Evolutionary conservation across 2,329 filamentous ascomycete genomes (phyloP), one percentile per base, ranked within the genome.

Genomic region (Trichoderma harzianum): DNA sequence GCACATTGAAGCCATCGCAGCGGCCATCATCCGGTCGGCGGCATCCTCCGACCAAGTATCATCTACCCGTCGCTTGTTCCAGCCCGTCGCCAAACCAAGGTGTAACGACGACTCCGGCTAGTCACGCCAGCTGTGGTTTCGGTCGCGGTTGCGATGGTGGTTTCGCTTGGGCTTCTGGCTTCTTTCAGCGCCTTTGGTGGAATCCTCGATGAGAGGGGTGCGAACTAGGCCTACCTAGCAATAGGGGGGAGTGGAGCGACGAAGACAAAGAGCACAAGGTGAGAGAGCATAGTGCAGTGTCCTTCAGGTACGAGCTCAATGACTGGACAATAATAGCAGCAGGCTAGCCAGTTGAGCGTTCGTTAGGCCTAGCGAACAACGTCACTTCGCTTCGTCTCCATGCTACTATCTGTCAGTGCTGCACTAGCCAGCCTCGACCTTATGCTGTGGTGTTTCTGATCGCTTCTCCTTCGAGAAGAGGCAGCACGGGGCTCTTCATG

Each of bases 211-310:
- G 12, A 64, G 65, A 60, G 65, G 65, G 65, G 65, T 30, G 63
- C 28, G 12, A 53, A 36, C 39, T 47, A 36, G 26, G 34, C 34
- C 34, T 24, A 28, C 34, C 34, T 24, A 28, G 51, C 18, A 57
- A 57, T 43, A 53, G 65, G 65, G 58, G 39, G 61, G 62, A 51
- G 65, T 68, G 65, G 65, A 58, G 51, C 32, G 18, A 21, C 32
- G 16, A 58, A 26, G 65, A 34, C 60, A 58, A 57, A 16, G 53
- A 57, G 43, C 11, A 47, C 39, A 64, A 53, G 30, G 62, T 64
- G 28, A 65, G 62, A 51, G 18, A 34, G 39, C 18, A 43, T 64
- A 64, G 39, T 32, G 43, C 62, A 30, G 26, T 47, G 14, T 28
- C 51, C 26, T n/a, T 65, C 62, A 65, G 62, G 62, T 34, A 53